phyloP scores from a whole-genome alignment of 805 yeast genomes.

The Starmerella bombi region DNA sequence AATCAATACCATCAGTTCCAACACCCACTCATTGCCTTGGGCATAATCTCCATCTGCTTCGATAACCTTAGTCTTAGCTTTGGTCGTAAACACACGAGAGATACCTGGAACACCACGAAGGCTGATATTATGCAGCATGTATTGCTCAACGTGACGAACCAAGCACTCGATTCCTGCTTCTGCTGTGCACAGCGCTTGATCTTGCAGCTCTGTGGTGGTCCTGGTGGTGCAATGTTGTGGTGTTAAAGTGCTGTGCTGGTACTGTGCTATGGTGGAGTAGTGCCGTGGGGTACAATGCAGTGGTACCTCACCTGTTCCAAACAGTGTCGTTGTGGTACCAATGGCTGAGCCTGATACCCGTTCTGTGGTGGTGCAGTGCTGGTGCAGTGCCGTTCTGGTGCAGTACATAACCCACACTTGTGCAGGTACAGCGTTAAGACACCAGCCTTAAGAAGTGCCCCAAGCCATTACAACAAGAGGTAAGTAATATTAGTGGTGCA shows the following conservation, averaged over 20 bases:
- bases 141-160: constrained; percentile 85
- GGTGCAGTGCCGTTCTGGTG: constrained; percentile 33
- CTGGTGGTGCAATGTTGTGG: too few relatives aligned
- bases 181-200: too few relatives aligned
- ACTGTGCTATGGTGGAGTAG: too few relatives aligned
- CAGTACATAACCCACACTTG: constrained; percentile 25
- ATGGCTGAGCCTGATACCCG: too few relatives aligned
- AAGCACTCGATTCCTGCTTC: too few relatives aligned
- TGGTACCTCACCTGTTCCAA: too few relatives aligned
- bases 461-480: constrained; percentile 18
- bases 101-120: constrained; percentile 93
- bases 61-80: constrained; percentile 30
- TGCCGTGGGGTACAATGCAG: too few relatives aligned
- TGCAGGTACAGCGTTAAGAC: constrained; percentile 29
- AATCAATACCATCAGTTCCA: constrained; percentile 97
- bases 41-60: constrained; percentile 76
- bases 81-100: constrained; percentile 59
- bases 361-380: not conserved
- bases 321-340: too few relatives aligned
- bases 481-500: constrained; percentile 10
- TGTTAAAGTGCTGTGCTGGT: too few relatives aligned
- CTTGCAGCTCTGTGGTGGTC: too few relatives aligned
- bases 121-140: constrained; percentile 89
- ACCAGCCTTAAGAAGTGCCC: constrained; percentile 29
- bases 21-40: constrained; percentile 91